Base-by-base conservation (phyloP, 768 basidiomycete species). In the Mycena floridula region DNA sequence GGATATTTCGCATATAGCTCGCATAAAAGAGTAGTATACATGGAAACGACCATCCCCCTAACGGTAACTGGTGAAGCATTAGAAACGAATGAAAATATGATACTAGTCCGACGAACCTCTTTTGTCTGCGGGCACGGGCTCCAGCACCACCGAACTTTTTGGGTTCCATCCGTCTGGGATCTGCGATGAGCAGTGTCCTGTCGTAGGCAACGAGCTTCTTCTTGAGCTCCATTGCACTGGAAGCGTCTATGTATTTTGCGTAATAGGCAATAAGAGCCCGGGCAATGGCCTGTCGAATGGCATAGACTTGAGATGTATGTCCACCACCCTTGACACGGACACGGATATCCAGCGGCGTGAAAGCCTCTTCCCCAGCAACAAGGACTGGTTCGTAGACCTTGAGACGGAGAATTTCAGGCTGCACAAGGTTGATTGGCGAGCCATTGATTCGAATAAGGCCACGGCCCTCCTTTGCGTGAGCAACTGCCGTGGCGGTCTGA, bases 91-190 rank as follows among this genome's bases (percentile, higher is more conserved):
- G 44, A 20, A 24, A 13, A 37, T 16, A 9, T 20, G 13, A 37
- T 27, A 23, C 42, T 18, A 35, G 2, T 25, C 38, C 21, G 25
- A 58, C 77, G 49, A 51, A 92, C 90, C 85, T 89, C 79, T 95
- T 96, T 77, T 96, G 94, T 70, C 93, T 85, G 74, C 93, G 89
- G 48, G 93, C 92, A 79, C 94, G 90, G 54, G 94, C 94, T 83
- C 94, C 94, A 66, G 76, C 78, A 76, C 94, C 94, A 79, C 94
- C 95, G 66, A 98, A 97, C 73, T 95, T 96, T 84, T 97, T 97
- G 58, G 95, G 95, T 68, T 98, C 95, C 85, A 88, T 89, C 74
- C 95, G 85, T 72, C 96, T 83, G 54, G 91, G 92, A 65, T 95
- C 92, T 45, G 92, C 88, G 54, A 94, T 93, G 59, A 94, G 68